A percentile compares a stretch with the other conserved stretches of the same genome.
Conservation (phyloP, 192 early-diverging fungal species). For the Backusella tarrabulga region DNA sequence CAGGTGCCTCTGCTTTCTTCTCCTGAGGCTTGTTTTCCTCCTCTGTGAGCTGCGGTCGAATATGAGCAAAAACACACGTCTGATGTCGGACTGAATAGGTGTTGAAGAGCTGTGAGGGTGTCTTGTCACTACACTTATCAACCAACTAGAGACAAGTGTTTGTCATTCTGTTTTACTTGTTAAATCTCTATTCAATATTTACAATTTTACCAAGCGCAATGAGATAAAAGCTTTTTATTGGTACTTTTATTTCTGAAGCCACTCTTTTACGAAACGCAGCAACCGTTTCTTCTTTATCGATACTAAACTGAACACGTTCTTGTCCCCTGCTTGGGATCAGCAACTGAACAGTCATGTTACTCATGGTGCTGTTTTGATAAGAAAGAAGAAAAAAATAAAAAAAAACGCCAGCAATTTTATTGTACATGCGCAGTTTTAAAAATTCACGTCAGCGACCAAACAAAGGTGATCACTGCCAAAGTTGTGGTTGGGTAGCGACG, state of each 20-base stretch:
- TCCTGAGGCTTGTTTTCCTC: not conserved
- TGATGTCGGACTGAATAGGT: not conserved
- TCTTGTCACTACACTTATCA: conserved; percentile 6
- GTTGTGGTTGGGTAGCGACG: conserved; percentile 28
- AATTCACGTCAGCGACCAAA: conserved; percentile 15
- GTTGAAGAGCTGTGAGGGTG: not conserved
- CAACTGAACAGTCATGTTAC: not conserved
- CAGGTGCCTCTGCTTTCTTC: not conserved
- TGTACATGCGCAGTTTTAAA: not conserved
- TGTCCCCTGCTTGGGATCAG: not conserved
- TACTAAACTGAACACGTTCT: not conserved
- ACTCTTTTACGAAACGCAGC: conserved; percentile 5
- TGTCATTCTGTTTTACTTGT: no score
- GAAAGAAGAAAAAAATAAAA: not conserved
- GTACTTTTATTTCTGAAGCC: not conserved
- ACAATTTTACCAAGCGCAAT: conserved; percentile 18
- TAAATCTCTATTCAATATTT: not conserved
- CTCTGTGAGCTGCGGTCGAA: not conserved
- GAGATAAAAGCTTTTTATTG: not conserved
- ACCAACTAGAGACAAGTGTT: not conserved
- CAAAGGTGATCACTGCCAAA: conserved; percentile 39
- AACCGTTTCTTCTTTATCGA: conserved; percentile 7
- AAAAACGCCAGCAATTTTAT: not conserved
- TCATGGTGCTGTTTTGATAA: not conserved
- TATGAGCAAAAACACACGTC: not conserved